These are phyloP conservation scores for Chytriomyces sp. DNA, from an alignment of 192 early-diverging fungal species.

Conservation along the genomic window DNA sequence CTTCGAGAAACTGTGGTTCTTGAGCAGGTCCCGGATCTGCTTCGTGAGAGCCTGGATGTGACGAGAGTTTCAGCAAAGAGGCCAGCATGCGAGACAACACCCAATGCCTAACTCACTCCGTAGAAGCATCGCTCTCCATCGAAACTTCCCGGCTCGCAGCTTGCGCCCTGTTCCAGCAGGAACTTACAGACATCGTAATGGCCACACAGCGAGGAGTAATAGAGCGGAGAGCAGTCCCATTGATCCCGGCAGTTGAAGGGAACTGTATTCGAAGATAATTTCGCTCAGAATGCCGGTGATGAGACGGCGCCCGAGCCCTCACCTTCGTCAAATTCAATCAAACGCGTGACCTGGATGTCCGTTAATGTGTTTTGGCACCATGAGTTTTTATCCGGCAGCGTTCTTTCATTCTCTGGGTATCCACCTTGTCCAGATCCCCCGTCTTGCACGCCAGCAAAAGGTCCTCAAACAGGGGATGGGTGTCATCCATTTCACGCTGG, in stretches of 20 bases:
- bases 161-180: conserved; percentile 54
- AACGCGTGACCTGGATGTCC: conserved; percentile 24
- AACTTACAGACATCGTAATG: conserved; percentile 48
- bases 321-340: conserved; percentile 37
- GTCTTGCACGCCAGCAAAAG: conserved; percentile 46
- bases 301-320: conserved; percentile 23
- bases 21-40: conserved; percentile 50
- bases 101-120: conserved; percentile 46
- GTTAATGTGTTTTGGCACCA: not conserved
- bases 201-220: conserved; percentile 54
- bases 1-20: conserved; percentile 52
- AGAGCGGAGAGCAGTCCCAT: conserved; percentile 57
- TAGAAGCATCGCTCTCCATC: conserved; percentile 52
- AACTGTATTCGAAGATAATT: conserved; percentile 29
- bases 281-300: not conserved
- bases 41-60: conserved; percentile 45
- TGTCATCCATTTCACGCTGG: conserved; percentile 9
- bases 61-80: not conserved
- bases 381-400: not conserved
- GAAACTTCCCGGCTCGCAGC: conserved; percentile 59
- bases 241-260: conserved; percentile 54
- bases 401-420: no score
- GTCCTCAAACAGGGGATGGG: conserved; percentile 47
- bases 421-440: conserved; percentile 52
- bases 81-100: not conserved